Base-by-base conservation (phyloP, 2,329 filamentous ascomycete genomes). In the Thyridium curvatum region DNA sequence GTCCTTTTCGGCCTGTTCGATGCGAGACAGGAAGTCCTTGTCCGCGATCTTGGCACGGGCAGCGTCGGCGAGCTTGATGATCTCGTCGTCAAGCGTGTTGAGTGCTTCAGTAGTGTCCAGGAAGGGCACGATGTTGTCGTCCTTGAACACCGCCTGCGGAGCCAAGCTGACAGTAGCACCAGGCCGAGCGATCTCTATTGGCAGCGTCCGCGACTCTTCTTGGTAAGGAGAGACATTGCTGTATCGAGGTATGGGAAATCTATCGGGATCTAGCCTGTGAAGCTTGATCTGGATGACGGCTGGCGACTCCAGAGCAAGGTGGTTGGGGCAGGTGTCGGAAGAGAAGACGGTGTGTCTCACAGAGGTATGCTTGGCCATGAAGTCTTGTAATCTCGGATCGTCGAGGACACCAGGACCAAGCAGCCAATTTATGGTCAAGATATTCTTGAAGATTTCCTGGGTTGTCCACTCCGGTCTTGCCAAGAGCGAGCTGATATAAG, bases 291-390 rank as follows among this genome's bases (percentile, higher is more conserved):
- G 74, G 38, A 87, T 77, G 14, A 68, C 62, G 1, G 85, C 80
- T 3, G 78, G 72, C 12, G 82, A 82, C 42, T 82, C 72, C 43
- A 93, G 69, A 0, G 83, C 63, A 30, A 96, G 68, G 52, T 81
- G 78, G 57, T 97, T 91, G 2, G 88, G 77, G 48, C 79, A 86
- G 35, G 72, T 72, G 37, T 94, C 87, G 3, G 73, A 61, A 2
- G 87, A 82, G 14, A 88, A 86, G 13, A 98, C 71, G 33, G 91
- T 67, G 58, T 98, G 93, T 55, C 84, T 74, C 29, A 86, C 60
- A 13, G 75, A 53, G 2, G 67, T 57, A 47, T 78, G 74, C 29
- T 74, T 68, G 18, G 71, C 52, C 60, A 94, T 86, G 55, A 95
- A 95, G 2, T 73, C 62, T 40, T 73, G 71, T 14, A 98, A 60